Evolutionary conservation across 306 rosid species (phyloP), one percentile per base, ranked within the genome.

Genomic region (Cucumis melo): DNA sequence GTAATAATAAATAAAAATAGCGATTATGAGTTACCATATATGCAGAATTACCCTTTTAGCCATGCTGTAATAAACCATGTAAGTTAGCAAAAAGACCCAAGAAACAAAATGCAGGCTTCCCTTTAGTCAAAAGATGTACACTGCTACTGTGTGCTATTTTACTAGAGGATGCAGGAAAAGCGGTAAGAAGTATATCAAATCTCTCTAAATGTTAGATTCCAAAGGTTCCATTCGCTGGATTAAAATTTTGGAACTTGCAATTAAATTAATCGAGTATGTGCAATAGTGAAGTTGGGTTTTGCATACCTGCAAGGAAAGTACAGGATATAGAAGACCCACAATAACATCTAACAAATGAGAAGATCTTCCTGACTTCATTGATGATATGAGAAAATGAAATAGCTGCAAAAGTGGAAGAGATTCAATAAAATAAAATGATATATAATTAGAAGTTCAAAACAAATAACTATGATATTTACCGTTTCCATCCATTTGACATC

Each of bases 401-500:
- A 92, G 86, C 99, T 94, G 79, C 91, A 85, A 44, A 83, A 60
- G 74, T 24, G 83, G 46, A 80, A 73, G 73, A 68, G 75, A 61
- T 44, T 60, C 79, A 70, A 80, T 24, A 78, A 78, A 80, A 87
- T 20, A 20, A 46, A 76, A 60, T 74, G 78, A 57, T 65, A 48
- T 76, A 78, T 79, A 61, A 23, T 16, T 32, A 79, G 74, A 50
- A 66, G 80, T 71, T 50, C 50, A 63, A 24, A 27, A 82, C 44
- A 56, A 34, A 50, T 59, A 60, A 67, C 42, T 63, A 75, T 55
- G 51, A 62, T 48, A 74, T 63, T 74, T 90, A 94, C 99, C 96
- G 99, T 94, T 87, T 94, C 99, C 99, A 92, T 92, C 96, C 96
- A 94, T 81, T 91, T 92, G 82, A 85, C 84, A 83, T 90, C 96